A percentile compares a stretch with the other conserved stretches of the same genome.
These are phyloP conservation scores for Dothiorella sarmentorum DNA, from an alignment of 2,329 filamentous ascomycete species.

Conservation along the genomic window DNA sequence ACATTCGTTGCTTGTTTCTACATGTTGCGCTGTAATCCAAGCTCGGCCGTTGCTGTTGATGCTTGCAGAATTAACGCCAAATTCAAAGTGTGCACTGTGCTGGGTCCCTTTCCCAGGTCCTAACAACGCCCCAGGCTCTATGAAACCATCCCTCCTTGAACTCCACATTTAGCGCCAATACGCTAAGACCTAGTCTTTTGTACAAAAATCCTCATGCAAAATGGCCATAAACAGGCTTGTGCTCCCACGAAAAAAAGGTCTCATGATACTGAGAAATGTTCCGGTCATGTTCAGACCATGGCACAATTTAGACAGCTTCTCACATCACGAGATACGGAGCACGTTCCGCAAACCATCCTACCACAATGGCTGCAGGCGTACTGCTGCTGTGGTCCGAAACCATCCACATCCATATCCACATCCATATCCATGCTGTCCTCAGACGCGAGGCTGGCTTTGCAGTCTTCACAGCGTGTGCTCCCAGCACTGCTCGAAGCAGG, in stretches of 20 bases:
- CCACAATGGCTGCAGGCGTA: conserved; percentile 39
- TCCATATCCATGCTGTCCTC: conserved; percentile 37
- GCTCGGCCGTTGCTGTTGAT: not conserved
- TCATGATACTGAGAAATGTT: too few relatives aligned
- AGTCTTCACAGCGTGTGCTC: conserved; percentile 42
- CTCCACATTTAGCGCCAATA: not conserved
- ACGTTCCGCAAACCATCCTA: conserved; percentile 41
- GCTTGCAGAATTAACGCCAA: not conserved
- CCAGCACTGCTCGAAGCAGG: conserved; percentile 4
- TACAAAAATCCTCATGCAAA: too few relatives aligned
- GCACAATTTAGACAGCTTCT: conserved; percentile 44
- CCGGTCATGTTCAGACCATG: conserved; percentile 19
- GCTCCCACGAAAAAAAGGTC: too few relatives aligned
- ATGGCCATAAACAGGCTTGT: too few relatives aligned
- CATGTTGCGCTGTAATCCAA: not conserved
- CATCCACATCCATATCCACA: conserved; percentile 38
- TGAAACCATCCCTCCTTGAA: not conserved
- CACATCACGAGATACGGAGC: conserved; percentile 37
- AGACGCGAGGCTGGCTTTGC: conserved; percentile 35
- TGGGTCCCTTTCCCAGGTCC: not conserved
- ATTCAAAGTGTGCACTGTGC: not conserved
- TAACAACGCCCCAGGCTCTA: not conserved
- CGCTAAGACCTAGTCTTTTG: not conserved
- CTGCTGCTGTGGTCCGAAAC: conserved; percentile 23
- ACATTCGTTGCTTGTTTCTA: not conserved